These are phyloP conservation scores for Hypoxylon trugodes DNA, from an alignment of 495 filamentous ascomycete species.

Conservation along the genomic window DNA sequence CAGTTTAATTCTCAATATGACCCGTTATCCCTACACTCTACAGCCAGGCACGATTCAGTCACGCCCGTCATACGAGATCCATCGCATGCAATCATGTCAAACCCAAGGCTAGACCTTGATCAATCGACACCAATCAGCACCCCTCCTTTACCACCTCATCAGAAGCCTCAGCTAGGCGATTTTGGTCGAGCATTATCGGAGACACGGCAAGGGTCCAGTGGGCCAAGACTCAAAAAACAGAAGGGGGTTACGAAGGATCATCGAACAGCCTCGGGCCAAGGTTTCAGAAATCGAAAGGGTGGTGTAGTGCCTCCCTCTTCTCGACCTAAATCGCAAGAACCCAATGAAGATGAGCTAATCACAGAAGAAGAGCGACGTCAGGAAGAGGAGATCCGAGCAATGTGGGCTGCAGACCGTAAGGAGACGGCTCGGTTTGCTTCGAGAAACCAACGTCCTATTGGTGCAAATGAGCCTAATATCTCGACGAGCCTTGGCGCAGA, in stretches of 20 bases:
- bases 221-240: slow-evolving; percentile 4
- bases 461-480: not conserved
- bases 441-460: not conserved
- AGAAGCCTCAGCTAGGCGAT: slow-evolving; percentile 1
- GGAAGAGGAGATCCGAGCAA: slow-evolving; percentile 42
- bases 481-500: not conserved
- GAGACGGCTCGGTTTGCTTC: slow-evolving; percentile 31
- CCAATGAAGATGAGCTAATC: slow-evolving; percentile 14
- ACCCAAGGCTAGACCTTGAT: not conserved
- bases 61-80: not conserved
- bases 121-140: not conserved
- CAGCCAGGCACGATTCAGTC: not conserved
- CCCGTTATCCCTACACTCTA: not conserved
- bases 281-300: slow-evolving; percentile 43
- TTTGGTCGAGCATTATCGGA: slow-evolving; percentile 6
- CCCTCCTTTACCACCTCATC: not conserved
- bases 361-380: slow-evolving; percentile 41
- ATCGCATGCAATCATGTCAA: not conserved
- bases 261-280: slow-evolving; percentile 21
- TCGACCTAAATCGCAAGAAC: slow-evolving; percentile 37
- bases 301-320: slow-evolving; percentile 13
- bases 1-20: not conserved
- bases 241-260: slow-evolving; percentile 9
- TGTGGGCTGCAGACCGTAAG: slow-evolving; percentile 43
- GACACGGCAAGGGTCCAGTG: not conserved